Percentiles rank a stretch among this genome's conserved stretches.
Evolutionary conservation across 345 rosid species (phyloP).

Genomic region (Salix udensis): DNA sequence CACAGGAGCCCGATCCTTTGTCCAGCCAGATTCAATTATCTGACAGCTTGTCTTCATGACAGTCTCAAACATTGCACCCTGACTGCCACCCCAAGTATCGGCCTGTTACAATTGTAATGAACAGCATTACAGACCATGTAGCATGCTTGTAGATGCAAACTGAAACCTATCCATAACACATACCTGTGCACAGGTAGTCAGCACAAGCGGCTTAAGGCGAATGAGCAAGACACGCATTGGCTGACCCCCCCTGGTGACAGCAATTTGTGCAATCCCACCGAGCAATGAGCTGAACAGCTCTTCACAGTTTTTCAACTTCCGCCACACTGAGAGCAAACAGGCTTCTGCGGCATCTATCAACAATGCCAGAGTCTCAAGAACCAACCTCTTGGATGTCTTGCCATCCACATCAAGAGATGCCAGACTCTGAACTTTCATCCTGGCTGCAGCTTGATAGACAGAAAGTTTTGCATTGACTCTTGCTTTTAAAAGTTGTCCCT

Average conservation of each 20-base stretch:
- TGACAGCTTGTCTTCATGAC: conserved; percentile 75
- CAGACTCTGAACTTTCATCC: conserved; percentile 73
- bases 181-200: conserved; percentile 89
- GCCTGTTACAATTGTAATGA: conserved; percentile 50
- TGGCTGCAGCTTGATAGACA: conserved; percentile 78
- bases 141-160: background rate
- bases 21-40: conserved; percentile 92
- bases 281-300: conserved; percentile 80
- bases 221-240: conserved; percentile 89
- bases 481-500: conserved; percentile 71
- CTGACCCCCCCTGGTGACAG: conserved; percentile 89
- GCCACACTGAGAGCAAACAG: conserved; percentile 88
- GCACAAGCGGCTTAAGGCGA: conserved; percentile 85
- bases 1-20: conserved; percentile 90
- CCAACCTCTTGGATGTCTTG: conserved; percentile 79
- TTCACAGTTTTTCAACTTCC: conserved; percentile 85
- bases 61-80: conserved; percentile 79
- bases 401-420: conserved; percentile 77
- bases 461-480: conserved; percentile 77
- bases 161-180: conserved; percentile 14
- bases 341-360: conserved; percentile 88
- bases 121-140: conserved; percentile 2
- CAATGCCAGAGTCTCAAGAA: conserved; percentile 80
- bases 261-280: conserved; percentile 77
- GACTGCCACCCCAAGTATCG: conserved; percentile 70